Base-by-base conservation (phyloP, 495 filamentous ascomycete species). In the Lophiostoma macrostomum region DNA sequence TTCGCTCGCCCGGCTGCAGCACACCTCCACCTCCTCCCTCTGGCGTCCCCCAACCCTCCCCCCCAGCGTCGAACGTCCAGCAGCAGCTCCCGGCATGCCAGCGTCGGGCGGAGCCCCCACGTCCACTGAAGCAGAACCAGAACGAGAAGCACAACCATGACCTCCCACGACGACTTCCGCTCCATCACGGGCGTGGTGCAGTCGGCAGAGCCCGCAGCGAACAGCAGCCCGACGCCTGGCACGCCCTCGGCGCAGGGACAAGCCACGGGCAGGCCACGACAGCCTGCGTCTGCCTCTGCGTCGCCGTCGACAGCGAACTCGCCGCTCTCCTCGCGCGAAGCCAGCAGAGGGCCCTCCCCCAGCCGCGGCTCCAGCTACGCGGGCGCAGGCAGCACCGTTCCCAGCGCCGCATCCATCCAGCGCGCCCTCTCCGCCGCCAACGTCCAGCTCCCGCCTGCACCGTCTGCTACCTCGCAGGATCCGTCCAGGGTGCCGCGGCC, bases 341-440 rank as follows among this genome's bases (percentile, higher is more conserved):
- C 25, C 30, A 1, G 44, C 34, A 20, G 14, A 44, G 19, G 48
- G 50, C 30, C n/a, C 51, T 19, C 32, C 45, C n/a, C 25, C 61
- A 73, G 72, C 48, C 77, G 86, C 61, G 69, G 71, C 16, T 64
- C 73, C 52, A 77, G 71, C 64, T 71, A 65, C 30, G 60, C 69
- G 3, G 66, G 60, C 61, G 40, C 74, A 36, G 69, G 68, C 63
- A 69, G 71, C 55, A 69, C 71, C 23, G 70, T 74, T 36, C 77
- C 82, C 23, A 76, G 84, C 45, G 76, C 80, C 14, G 75, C 83
- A 38, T 76, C 84, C 25, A 75, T 79, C 40, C 79, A 82, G 58
- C 79, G 81, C 61, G 80, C 80, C 35, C 71, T 90, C 24, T 84
- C 84, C 5, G 78, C 84, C 6, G 67, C 80, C 24, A 80, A 72